Evolutionary conservation across 2,329 filamentous ascomycete genomes (phyloP).

Genomic region (Aspergillus vadensis): DNA sequence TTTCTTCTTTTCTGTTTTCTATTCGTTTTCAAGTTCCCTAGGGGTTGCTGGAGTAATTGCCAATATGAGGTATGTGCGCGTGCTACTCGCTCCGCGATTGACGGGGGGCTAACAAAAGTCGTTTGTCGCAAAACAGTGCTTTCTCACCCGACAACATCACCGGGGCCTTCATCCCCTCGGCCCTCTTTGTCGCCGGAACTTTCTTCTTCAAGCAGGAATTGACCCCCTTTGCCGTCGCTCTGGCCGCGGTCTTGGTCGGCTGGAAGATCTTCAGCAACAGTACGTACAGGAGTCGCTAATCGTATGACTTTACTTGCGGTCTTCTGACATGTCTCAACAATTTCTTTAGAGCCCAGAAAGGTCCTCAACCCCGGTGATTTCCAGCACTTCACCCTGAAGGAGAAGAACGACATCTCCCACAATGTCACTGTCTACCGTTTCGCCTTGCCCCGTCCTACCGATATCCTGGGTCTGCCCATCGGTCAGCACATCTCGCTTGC

Average conservation of each 20-base stretch:
- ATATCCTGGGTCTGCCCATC: conserved; percentile 93
- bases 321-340: conserved; percentile 7
- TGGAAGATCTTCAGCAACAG: conserved; percentile 71
- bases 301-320: conserved; percentile 15
- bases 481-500: conserved; percentile 98
- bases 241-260: conserved; percentile 67
- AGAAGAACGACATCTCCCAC: conserved; percentile 95
- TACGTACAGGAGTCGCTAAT: conserved; percentile 50
- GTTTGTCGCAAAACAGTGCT: conserved; percentile 28
- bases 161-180: conserved; percentile 82
- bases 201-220: conserved; percentile 78
- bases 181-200: conserved; percentile 73
- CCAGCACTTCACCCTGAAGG: conserved; percentile 88
- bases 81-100: not conserved
- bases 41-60: conserved; percentile 15
- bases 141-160: conserved; percentile 63
- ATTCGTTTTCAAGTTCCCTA: not conserved
- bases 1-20: conserved; percentile 5
- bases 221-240: conserved; percentile 67
- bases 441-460: conserved; percentile 71
- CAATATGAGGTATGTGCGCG: conserved; percentile 34
- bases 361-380: conserved; percentile 84
- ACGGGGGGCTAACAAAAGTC: conserved; percentile 9
- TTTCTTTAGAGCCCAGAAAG: conserved; percentile 66
- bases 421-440: conserved; percentile 99